Evolutionary conservation across 805 yeast genomes (phyloP).

Genomic region (Metschnikowia arizonensis): DNA sequence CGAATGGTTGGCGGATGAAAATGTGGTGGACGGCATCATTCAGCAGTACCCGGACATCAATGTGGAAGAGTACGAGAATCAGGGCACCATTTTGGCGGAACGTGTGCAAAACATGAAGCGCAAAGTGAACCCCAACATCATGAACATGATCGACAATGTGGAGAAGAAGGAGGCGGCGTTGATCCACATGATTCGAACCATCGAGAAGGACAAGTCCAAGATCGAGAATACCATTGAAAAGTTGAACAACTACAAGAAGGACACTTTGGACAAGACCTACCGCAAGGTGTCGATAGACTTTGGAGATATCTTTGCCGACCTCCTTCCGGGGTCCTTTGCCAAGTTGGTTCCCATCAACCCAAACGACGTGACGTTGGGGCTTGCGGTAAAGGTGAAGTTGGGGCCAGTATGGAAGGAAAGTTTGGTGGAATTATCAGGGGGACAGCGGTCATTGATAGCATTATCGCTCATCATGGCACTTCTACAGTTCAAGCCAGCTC

Average conservation of each 20-base stretch:
- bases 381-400: slow-evolving; percentile 82
- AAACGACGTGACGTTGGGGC: slow-evolving; percentile 82
- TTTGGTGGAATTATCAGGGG: slow-evolving; percentile 92
- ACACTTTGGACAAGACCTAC: slow-evolving; percentile 80
- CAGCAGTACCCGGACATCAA: slow-evolving; percentile 61
- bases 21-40: slow-evolving; percentile 51
- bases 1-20: slow-evolving; percentile 71
- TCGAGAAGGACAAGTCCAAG: slow-evolving; percentile 83
- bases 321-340: slow-evolving; percentile 86
- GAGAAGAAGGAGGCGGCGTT: slow-evolving; percentile 81
- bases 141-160: slow-evolving; percentile 87
- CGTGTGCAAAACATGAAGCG: slow-evolving; percentile 67
- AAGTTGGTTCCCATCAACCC: slow-evolving; percentile 78
- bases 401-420: slow-evolving; percentile 96
- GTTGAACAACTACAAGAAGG: slow-evolving; percentile 78
- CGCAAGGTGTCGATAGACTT: slow-evolving; percentile 82
- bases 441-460: slow-evolving; percentile 93
- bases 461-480: slow-evolving; percentile 87
- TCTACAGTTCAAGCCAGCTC: slow-evolving; percentile 94
- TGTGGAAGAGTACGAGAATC: slow-evolving; percentile 56
- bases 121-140: slow-evolving; percentile 78
- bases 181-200: slow-evolving; percentile 76
- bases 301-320: slow-evolving; percentile 83
- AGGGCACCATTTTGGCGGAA: slow-evolving; percentile 52
- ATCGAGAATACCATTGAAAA: slow-evolving; percentile 83